These are phyloP conservation scores for Cyphellophora europaea DNA, from an alignment of 2,329 filamentous ascomycete genomes.

Conservation along the genomic window DNA sequence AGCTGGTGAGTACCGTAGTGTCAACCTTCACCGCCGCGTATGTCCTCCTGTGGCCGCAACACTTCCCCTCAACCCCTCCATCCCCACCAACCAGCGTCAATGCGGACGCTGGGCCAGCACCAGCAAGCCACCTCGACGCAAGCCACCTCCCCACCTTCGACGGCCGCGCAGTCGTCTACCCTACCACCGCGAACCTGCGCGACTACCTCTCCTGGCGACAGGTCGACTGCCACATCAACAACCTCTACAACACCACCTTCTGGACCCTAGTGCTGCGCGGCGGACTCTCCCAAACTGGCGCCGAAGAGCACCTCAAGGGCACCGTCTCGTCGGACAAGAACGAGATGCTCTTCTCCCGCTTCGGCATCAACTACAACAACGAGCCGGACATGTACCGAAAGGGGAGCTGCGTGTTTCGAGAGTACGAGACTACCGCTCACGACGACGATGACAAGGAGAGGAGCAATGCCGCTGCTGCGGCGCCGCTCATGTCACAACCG, in stretches of 20 bases:
- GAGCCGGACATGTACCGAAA: constrained; percentile 89
- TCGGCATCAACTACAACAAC: constrained; percentile 95
- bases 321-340: constrained; percentile 85
- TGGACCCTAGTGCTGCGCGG: constrained; percentile 79
- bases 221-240: constrained; percentile 97
- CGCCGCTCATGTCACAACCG: too few species aligned
- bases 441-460: neutral
- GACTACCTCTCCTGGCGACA: constrained; percentile 98
- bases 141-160: constrained; percentile 79
- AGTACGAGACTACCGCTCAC: constrained; percentile 51
- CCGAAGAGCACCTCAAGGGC: constrained; percentile 72
- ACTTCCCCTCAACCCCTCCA: constrained; percentile 43
- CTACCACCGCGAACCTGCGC: constrained; percentile 67
- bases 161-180: constrained; percentile 83
- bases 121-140: constrained; percentile 51
- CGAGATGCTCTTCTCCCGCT: constrained; percentile 82
- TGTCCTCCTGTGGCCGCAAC: constrained; percentile 66
- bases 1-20: constrained; percentile 81
- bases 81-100: constrained; percentile 34
- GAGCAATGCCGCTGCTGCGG: neutral
- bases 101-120: constrained; percentile 14
- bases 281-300: constrained; percentile 64
- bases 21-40: constrained; percentile 93
- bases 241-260: constrained; percentile 95
- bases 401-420: constrained; percentile 79